Percentiles rank a stretch among this genome's conserved stretches.
Evolutionary conservation across 2,329 filamentous ascomycete species (phyloP).

Genomic region (Aspergillus sp.): DNA sequence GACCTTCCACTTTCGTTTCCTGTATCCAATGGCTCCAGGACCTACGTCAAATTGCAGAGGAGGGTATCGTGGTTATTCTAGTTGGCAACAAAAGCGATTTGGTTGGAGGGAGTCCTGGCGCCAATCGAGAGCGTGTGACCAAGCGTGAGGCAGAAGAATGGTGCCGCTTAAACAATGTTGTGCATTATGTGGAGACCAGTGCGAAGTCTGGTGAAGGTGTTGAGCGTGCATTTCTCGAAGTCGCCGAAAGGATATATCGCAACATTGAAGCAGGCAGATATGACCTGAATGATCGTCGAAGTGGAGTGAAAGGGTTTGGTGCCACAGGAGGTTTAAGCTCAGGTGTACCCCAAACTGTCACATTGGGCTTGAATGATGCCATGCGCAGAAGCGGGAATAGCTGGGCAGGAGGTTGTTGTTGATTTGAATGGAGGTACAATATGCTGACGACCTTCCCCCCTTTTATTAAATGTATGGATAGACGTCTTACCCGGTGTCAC

Average conservation of each 20-base stretch:
- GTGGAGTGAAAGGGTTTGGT: constrained; percentile 69
- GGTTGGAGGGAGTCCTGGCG: constrained; percentile 43
- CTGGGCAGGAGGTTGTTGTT: constrained; percentile 34
- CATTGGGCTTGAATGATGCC: constrained; percentile 42
- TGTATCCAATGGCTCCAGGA: constrained; percentile 93
- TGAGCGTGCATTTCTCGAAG: constrained; percentile 84
- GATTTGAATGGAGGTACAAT: constrained; percentile 3
- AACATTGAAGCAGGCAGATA: constrained; percentile 95
- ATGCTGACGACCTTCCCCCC: background rate
- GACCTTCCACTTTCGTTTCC: constrained; percentile 75
- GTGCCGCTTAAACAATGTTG: constrained; percentile 76
- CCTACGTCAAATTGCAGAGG: constrained; percentile 87
- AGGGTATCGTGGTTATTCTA: constrained; percentile 86
- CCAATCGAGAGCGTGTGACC: constrained; percentile 65
- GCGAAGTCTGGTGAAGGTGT: constrained; percentile 94
- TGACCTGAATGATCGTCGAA: constrained; percentile 85
- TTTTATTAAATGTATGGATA: background rate
- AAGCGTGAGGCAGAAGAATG: constrained; percentile 79
- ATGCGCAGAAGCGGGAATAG: constrained; percentile 36
- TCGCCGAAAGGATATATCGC: constrained; percentile 90
- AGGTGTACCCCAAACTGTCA: constrained; percentile 35
- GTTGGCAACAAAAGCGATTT: constrained; percentile 95
- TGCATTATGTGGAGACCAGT: constrained; percentile 92
- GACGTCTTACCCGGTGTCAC: no score
- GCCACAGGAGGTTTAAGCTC: constrained; percentile 31